These are phyloP conservation scores for Apostasia shenzhenica DNA, from an alignment of 106 monocot species.

Conservation along the genomic window DNA sequence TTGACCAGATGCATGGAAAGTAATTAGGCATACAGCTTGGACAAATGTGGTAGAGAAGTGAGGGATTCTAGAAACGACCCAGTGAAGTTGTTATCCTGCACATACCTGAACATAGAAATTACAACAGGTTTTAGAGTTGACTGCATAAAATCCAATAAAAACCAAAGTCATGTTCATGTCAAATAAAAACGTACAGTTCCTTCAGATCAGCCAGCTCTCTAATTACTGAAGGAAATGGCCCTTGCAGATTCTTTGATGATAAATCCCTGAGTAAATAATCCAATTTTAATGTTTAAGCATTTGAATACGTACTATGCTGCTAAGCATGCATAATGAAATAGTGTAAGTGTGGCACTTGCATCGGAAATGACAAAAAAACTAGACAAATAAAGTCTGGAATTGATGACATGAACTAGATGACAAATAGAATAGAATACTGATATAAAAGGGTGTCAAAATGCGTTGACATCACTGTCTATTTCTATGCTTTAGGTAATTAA, in stretches of 20 bases:
- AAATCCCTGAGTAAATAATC: slow-evolving; percentile 27
- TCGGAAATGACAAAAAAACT: not conserved
- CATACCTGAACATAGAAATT: slow-evolving; percentile 17
- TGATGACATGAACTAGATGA: not conserved
- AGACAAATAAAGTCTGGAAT: not conserved
- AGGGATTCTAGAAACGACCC: slow-evolving; percentile 33
- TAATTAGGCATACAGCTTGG: slow-evolving; percentile 26
- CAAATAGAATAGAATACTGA: not conserved
- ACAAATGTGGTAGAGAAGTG: slow-evolving; percentile 18
- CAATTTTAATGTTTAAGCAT: not conserved
- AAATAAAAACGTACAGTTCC: slow-evolving; percentile 37
- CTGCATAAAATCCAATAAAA: slow-evolving; percentile 3
- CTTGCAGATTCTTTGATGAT: slow-evolving; percentile 28
- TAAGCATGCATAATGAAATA: not conserved
- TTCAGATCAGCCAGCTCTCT: slow-evolving; percentile 28
- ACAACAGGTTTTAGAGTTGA: not conserved
- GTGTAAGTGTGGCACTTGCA: too few relatives aligned
- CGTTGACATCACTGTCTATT: too few relatives aligned
- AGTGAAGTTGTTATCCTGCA: slow-evolving; percentile 32
- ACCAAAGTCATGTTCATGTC: not conserved
- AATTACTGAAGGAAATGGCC: slow-evolving; percentile 27
- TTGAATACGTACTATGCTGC: not conserved
- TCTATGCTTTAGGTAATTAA: too few relatives aligned
- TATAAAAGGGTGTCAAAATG: not conserved
- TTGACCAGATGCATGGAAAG: too few relatives aligned